phyloP scores from a whole-genome alignment of 179 eudicot species.

The Sideroxylon spinosum region DNA sequence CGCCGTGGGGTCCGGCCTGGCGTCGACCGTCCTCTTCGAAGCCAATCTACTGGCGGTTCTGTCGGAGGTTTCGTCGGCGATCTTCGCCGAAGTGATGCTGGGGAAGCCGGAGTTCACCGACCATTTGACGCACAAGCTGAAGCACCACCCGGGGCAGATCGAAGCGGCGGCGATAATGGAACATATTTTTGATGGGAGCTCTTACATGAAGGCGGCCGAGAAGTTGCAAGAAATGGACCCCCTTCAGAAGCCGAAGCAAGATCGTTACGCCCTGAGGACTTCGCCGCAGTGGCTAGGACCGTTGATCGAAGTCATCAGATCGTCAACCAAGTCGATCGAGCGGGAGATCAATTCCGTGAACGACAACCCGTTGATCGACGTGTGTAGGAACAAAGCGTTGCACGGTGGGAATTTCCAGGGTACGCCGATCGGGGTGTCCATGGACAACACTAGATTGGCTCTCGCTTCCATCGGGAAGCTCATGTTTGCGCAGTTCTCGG shows the following conservation, averaged over 20 bases:
- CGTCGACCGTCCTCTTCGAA: slow-evolving; percentile 36
- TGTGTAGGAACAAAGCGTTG: slow-evolving; percentile 32
- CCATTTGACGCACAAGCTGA: slow-evolving; percentile 44
- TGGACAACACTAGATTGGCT: slow-evolving; percentile 50
- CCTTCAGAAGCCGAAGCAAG: slow-evolving; percentile 47
- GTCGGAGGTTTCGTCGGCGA: slow-evolving; percentile 37
- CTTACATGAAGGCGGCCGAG: slow-evolving; percentile 29
- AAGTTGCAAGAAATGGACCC: slow-evolving; percentile 42
- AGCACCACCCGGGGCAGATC: slow-evolving; percentile 57
- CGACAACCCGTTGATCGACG: slow-evolving; percentile 39
- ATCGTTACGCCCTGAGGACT: slow-evolving; percentile 42
- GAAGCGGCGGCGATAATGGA: slow-evolving; percentile 56
- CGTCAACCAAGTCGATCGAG: slow-evolving; percentile 40
- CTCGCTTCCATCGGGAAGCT: slow-evolving; percentile 37
- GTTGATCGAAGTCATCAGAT: slow-evolving; percentile 40
- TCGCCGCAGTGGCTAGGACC: slow-evolving; percentile 50
- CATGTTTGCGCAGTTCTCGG: slow-evolving; percentile 40
- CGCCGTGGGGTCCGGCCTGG: slow-evolving; percentile 39
- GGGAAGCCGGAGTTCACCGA: slow-evolving; percentile 49
- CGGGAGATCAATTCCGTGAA: slow-evolving; percentile 50
- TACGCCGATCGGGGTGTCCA: slow-evolving; percentile 49
- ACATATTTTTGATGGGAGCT: slow-evolving; percentile 39
- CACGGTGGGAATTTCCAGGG: slow-evolving; percentile 49
- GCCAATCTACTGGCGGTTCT: slow-evolving; percentile 34
- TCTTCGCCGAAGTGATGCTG: slow-evolving; percentile 45